A percentile compares a stretch with the other conserved stretches of the same genome.
phyloP scores from a whole-genome alignment of 139 green algal genomes.

The Micromonas pusilla region DNA sequence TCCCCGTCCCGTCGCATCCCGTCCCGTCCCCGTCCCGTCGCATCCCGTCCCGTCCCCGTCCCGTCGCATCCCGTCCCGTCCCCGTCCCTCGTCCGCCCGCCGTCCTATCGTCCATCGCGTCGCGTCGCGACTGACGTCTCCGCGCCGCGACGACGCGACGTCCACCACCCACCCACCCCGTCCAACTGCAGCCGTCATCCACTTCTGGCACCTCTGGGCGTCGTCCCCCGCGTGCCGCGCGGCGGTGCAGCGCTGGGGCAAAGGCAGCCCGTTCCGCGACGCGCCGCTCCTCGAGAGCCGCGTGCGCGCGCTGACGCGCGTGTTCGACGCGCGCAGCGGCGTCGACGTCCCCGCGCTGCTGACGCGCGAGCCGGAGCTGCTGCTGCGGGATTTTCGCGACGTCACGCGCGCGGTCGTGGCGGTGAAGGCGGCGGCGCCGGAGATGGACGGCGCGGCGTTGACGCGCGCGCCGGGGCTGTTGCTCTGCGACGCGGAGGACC shows the following conservation, averaged over 20 bases:
- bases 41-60: too few relatives aligned
- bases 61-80: too few relatives aligned
- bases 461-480: neutral
- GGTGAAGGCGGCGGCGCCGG: neutral
- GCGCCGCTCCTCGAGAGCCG: neutral
- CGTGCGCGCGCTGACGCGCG: neutral
- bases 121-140: too few relatives aligned
- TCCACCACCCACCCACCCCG: too few relatives aligned
- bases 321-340: neutral
- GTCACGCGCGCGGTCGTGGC: neutral
- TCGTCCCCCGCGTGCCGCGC: neutral
- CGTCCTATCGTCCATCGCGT: too few relatives aligned
- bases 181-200: neutral
- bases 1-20: too few relatives aligned
- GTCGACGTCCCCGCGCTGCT: neutral
- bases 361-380: neutral
- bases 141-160: too few relatives aligned
- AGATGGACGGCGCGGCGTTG: neutral
- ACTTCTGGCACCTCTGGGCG: constrained; percentile 1
- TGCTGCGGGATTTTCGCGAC: neutral
- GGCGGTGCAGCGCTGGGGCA: neutral
- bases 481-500: neutral
- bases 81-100: too few relatives aligned
- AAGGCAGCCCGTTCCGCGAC: neutral
- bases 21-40: too few relatives aligned